Percentiles rank a stretch among this genome's conserved stretches.
Evolutionary conservation across 2,329 filamentous ascomycete species (phyloP).

Genomic region (Basipetospora chlamydospora): DNA sequence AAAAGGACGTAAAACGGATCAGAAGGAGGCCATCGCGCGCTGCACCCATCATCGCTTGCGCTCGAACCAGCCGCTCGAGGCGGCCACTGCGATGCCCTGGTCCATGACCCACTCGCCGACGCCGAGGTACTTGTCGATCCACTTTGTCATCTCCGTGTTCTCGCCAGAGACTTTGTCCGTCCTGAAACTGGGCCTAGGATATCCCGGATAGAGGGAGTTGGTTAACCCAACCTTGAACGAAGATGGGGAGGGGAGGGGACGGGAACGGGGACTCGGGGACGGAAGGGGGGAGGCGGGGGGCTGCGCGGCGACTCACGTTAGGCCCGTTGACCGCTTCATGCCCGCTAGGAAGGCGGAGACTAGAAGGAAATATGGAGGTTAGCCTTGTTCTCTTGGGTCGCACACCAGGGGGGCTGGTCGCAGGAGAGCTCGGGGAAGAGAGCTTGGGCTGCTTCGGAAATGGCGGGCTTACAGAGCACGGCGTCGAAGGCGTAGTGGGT

Average conservation of each 20-base stretch:
- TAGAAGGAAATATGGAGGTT: slow-evolving; percentile 21
- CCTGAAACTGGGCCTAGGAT: slow-evolving; percentile 62
- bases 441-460: no score
- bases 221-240: no score
- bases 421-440: slow-evolving; percentile 3
- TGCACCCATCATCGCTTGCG: slow-evolving; percentile 67
- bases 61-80: slow-evolving; percentile 81
- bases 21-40: no score
- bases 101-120: slow-evolving; percentile 98
- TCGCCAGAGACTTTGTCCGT: slow-evolving; percentile 68
- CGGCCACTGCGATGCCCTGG: slow-evolving; percentile 82
- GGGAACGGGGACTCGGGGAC: slow-evolving; percentile 4
- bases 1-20: no score
- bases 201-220: slow-evolving; percentile 18
- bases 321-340: slow-evolving; percentile 90
- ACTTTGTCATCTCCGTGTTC: slow-evolving; percentile 69
- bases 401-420: background rate
- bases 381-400: no score
- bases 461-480: slow-evolving; percentile 60
- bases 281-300: slow-evolving; percentile 16
- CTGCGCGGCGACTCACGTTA: slow-evolving; percentile 62
- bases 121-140: slow-evolving; percentile 86
- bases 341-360: slow-evolving; percentile 94
- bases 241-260: background rate
- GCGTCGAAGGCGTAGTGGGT: slow-evolving; percentile 95